Percentiles rank a stretch among this genome's conserved stretches.
These are phyloP conservation scores for Podospora fimiseda DNA, from an alignment of 495 filamentous ascomycete genomes.

Conservation along the genomic window DNA sequence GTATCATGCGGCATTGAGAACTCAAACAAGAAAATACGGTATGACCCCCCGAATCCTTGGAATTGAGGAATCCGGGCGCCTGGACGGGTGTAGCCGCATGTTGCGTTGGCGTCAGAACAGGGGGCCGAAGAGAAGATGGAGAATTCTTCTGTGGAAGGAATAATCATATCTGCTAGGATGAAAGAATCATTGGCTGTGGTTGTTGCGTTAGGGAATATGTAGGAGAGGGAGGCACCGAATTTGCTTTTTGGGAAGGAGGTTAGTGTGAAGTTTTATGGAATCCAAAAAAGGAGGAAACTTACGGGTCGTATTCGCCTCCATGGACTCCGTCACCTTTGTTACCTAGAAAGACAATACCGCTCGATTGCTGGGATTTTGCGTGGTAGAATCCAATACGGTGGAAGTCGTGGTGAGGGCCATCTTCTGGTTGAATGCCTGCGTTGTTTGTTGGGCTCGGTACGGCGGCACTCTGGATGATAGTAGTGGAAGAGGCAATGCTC, in stretches of 20 bases:
- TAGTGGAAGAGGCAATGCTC: no score
- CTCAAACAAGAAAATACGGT: slow-evolving; percentile 61
- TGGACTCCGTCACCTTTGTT: slow-evolving; percentile 57
- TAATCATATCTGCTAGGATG: slow-evolving; percentile 41
- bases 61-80: slow-evolving; percentile 25
- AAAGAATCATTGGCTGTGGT: no score
- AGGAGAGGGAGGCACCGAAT: slow-evolving; percentile 60
- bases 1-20: slow-evolving; percentile 59
- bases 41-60: slow-evolving; percentile 57
- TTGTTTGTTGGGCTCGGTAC: no score
- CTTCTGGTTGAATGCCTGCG: no score
- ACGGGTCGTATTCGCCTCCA: background rate
- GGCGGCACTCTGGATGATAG: no score
- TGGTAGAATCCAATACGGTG: slow-evolving; percentile 52
- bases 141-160: slow-evolving; percentile 56
- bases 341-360: slow-evolving; percentile 61
- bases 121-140: slow-evolving; percentile 51
- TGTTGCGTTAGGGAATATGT: slow-evolving; percentile 47
- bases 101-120: slow-evolving; percentile 46
- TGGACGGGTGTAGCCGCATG: slow-evolving; percentile 53
- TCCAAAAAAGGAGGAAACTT: background rate
- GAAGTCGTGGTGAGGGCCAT: slow-evolving; percentile 14
- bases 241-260: no score
- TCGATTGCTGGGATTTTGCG: slow-evolving; percentile 36
- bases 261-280: no score